These are phyloP conservation scores for Ophiostoma montium DNA, from an alignment of 2,329 filamentous ascomycete genomes.

Conservation along the genomic window DNA sequence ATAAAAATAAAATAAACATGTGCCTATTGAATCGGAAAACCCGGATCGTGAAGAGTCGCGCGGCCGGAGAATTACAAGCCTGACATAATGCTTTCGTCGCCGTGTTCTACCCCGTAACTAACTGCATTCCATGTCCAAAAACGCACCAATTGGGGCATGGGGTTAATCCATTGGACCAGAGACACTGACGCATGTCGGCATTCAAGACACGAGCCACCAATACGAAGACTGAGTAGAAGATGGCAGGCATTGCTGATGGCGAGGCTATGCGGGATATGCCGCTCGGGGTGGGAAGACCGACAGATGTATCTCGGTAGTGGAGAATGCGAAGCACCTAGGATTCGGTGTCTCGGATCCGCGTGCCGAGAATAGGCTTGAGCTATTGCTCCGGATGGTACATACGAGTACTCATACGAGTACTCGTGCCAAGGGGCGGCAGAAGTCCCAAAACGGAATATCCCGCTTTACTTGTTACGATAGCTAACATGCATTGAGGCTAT, in stretches of 20 bases:
- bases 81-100: neutral
- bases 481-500: too few relatives aligned
- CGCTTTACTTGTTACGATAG: too few relatives aligned
- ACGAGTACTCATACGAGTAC: too few relatives aligned
- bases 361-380: too few relatives aligned
- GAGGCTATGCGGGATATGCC: too few relatives aligned
- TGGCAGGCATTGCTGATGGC: too few relatives aligned
- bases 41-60: neutral
- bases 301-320: neutral
- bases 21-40: neutral
- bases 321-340: too few relatives aligned
- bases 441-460: too few relatives aligned
- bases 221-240: too few relatives aligned
- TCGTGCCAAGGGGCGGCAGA: too few relatives aligned
- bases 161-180: neutral
- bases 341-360: too few relatives aligned
- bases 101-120: neutral
- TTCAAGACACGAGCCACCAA: neutral
- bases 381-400: too few relatives aligned
- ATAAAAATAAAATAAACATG: neutral
- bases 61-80: neutral
- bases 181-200: neutral
- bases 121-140: neutral
- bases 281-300: neutral
- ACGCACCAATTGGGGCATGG: constrained; percentile 3